Percentiles rank a stretch among this genome's conserved stretches.
Evolutionary conservation across 768 basidiomycete genomes (phyloP).

Genomic region (Hirschioporus abietinus): DNA sequence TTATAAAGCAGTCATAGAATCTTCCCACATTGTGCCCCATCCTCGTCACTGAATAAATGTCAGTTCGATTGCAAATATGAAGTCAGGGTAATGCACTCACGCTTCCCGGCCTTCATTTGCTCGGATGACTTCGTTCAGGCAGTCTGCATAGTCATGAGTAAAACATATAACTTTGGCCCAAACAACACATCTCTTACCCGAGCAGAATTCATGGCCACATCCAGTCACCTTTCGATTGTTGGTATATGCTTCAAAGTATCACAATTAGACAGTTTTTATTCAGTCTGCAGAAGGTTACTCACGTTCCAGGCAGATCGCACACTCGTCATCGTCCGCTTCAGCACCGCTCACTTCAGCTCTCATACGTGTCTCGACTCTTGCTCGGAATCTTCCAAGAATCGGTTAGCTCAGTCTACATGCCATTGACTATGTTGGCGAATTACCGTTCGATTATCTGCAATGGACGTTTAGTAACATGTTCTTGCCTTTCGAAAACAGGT

Average conservation of each 20-base stretch:
- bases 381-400: background rate
- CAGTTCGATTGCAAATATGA: background rate
- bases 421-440: background rate
- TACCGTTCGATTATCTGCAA: background rate
- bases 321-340: conserved; percentile 26
- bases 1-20: background rate
- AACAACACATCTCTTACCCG: conserved; percentile 30
- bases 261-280: background rate
- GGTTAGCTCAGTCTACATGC: background rate
- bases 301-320: conserved; percentile 68
- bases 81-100: background rate
- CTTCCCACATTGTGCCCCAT: background rate
- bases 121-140: background rate
- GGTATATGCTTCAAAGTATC: conserved; percentile 34
- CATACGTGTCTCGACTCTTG: background rate
- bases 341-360: conserved; percentile 10
- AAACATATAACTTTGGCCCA: background rate
- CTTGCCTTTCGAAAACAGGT: background rate
- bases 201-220: conserved; percentile 67
- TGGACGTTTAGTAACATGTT: background rate
- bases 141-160: background rate
- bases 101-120: background rate
- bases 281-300: conserved; percentile 15
- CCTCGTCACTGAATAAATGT: conserved; percentile 4
- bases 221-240: conserved; percentile 54